Conservation (phyloP, 345 rosid genomes). For the Garcia nutans region DNA sequence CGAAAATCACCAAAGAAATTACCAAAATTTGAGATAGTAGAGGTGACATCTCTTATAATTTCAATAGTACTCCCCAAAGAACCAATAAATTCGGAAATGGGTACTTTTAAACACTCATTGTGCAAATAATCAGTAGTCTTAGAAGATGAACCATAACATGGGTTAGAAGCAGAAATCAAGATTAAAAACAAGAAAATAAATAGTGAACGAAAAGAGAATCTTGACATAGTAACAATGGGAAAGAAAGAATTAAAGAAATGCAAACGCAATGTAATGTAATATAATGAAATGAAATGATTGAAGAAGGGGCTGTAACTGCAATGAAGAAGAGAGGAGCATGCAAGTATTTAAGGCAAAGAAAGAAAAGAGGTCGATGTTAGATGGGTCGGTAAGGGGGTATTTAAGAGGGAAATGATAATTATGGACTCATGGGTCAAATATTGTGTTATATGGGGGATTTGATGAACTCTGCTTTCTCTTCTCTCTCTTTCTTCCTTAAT, state of each 20-base stretch:
- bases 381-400: slow-evolving; percentile 14
- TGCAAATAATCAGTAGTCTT: slow-evolving; percentile 1
- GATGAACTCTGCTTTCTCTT: background rate
- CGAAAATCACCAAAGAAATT: slow-evolving; percentile 35
- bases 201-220: background rate
- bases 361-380: background rate
- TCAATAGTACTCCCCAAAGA: slow-evolving; percentile 40
- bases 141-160: background rate
- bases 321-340: background rate
- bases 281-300: no score
- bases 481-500: no score
- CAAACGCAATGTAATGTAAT: no score
- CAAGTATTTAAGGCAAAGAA: slow-evolving; percentile 11
- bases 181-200: background rate
- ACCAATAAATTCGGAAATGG: slow-evolving; percentile 38
- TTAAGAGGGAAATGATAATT: background rate
- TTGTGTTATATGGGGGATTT: background rate
- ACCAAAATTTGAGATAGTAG: slow-evolving; percentile 35
- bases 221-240: background rate
- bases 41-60: slow-evolving; percentile 36
- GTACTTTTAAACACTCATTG: slow-evolving; percentile 41
- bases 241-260: background rate
- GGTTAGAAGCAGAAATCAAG: background rate
- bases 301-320: no score
- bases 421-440: background rate